Conservation (phyloP, 805 yeast genomes). For the Pichia nakasei region DNA sequence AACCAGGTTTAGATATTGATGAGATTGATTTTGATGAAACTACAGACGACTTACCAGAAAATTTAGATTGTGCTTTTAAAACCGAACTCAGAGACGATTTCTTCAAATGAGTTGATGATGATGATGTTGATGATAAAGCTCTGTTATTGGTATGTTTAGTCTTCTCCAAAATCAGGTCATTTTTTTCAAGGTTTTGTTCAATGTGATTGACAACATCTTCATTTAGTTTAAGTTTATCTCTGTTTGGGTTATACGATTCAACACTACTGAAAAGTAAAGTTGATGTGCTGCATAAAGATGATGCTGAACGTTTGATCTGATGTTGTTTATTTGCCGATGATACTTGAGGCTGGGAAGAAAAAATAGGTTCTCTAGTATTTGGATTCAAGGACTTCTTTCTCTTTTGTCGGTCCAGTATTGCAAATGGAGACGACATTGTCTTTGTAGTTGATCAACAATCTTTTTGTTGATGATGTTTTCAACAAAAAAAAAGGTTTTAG, state of each 20-base stretch:
- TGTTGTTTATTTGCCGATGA: not conserved
- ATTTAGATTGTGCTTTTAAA: slow-evolving; percentile 6
- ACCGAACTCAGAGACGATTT: slow-evolving; percentile 4
- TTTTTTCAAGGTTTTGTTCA: no score
- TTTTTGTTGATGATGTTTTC: not conserved
- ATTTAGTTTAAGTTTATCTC: not conserved
- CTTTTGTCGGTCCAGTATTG: slow-evolving; percentile 9
- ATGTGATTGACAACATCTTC: not conserved
- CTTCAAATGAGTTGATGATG: not conserved
- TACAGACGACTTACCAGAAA: slow-evolving; percentile 6
- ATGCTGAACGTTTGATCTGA: not conserved
- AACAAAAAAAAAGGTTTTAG: not conserved
- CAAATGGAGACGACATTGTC: slow-evolving; percentile 11
- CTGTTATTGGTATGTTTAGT: not conserved
- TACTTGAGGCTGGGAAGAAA: not conserved
- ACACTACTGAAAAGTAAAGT: slow-evolving; percentile 1
- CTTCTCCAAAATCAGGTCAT: no score
- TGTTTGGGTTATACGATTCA: not conserved
- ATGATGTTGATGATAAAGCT: no score
- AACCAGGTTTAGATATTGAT: not conserved
- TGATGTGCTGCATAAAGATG: slow-evolving; percentile 1
- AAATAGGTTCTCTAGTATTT: not conserved
- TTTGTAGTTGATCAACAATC: not conserved
- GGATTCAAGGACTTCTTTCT: not conserved
- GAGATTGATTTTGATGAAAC: slow-evolving; percentile 5